phyloP scores from a whole-genome alignment of 2,329 filamentous ascomycete genomes.

The Aspergillus candidus region DNA sequence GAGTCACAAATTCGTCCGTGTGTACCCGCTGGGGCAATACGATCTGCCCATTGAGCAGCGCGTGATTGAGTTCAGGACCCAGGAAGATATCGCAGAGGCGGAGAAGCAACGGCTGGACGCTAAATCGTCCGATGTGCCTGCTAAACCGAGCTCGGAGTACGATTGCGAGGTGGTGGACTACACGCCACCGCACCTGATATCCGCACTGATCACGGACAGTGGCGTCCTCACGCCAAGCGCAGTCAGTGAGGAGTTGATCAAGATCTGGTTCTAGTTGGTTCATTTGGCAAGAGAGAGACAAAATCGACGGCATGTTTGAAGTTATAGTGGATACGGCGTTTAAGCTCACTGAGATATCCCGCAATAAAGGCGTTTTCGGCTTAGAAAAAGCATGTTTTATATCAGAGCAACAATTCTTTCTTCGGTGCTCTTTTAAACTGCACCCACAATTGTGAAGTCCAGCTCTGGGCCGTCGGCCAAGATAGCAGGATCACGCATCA shows the following conservation, averaged over 20 bases:
- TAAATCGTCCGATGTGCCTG: slow-evolving; percentile 13
- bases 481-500: no score
- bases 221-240: slow-evolving; percentile 59
- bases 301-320: slow-evolving; percentile 11
- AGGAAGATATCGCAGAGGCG: slow-evolving; percentile 43
- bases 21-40: slow-evolving; percentile 75
- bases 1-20: slow-evolving; percentile 91
- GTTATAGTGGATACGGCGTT: slow-evolving; percentile 12
- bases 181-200: slow-evolving; percentile 56
- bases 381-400: not conserved
- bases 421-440: no score
- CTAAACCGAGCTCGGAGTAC: slow-evolving; percentile 17
- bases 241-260: slow-evolving; percentile 62
- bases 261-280: slow-evolving; percentile 39
- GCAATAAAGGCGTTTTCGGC: not conserved
- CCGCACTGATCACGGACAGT: slow-evolving; percentile 59
- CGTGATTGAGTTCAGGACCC: slow-evolving; percentile 65
- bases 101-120: slow-evolving; percentile 38
- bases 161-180: slow-evolving; percentile 41
- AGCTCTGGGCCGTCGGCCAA: no score
- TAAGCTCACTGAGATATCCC: not conserved
- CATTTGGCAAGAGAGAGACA: not conserved
- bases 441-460: no score
- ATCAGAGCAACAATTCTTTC: no score
- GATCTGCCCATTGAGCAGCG: slow-evolving; percentile 75